Evolutionary conservation across 371 early-diverging fungal species (phyloP), one percentile per base, ranked within the genome.

Genomic region (Apophysomyces elegans): DNA sequence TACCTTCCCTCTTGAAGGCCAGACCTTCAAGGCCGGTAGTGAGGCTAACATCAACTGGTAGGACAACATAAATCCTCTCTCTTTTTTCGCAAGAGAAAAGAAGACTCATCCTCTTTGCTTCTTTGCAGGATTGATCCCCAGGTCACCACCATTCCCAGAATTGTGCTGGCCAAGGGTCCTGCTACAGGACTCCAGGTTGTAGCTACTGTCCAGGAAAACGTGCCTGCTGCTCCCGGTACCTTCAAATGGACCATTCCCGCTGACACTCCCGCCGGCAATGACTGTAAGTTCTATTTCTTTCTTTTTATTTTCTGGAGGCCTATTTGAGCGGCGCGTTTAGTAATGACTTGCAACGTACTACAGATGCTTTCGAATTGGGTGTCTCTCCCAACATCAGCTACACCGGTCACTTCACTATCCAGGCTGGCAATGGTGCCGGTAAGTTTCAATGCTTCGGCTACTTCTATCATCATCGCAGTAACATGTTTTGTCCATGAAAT

Each of bases 331-430:
- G 16, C 46, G 16, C 13, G 13, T 45, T 13, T 45, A 45, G 1
- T 26, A 26, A 26, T 26, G 32, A 26, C 2, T 3, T 26, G 32
- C 32, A 26, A 26, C 32, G 32, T 1, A 26, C 21, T 60, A 11
- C 56, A 73, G 73, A 75, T 44, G 76, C 76, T 43, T 64, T 75
- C 43, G 67, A 65, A 32, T 63, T 75, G 37, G 76, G 76, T 32
- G 54, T 58, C 18, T 71, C 76, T 26, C 76, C 76, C 62, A 64
- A 72, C 50, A 37, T 75, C 26, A 67, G 70, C 54, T 75, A 56
- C 63, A 62, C 71, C 39, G 71, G 71, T 38, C 72, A 66, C 21
- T 72, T 75, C 50, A 63, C 68, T 61, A 69, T 75, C 62, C 16
- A 67, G 38, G 70, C 64, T 56, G 67, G 35, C 37, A 56, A 61